Percentiles rank a stretch among this genome's conserved stretches.
These are phyloP conservation scores for Ustilago hordei DNA, from an alignment of 1,284 basidiomycete genomes.

Conservation along the genomic window DNA sequence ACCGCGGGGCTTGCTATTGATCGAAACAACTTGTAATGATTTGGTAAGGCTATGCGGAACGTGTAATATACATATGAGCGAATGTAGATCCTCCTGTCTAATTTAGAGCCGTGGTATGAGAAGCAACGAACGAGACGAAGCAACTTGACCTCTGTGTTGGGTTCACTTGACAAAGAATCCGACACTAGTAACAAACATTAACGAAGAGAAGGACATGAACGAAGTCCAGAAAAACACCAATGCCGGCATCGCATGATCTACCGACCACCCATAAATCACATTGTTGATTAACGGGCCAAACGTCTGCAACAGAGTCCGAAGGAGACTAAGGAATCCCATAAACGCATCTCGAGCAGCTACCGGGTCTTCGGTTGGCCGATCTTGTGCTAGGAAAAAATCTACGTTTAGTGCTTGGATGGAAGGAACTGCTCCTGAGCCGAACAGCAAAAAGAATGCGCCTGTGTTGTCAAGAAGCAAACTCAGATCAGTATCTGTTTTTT, in stretches of 20 bases:
- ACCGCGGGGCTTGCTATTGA: not conserved
- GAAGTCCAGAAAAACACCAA: constrained; percentile 39
- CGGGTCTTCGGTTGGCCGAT: constrained; percentile 28
- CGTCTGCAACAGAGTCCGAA: constrained; percentile 8
- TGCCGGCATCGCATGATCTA: constrained; percentile 22
- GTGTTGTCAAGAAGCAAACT: not conserved
- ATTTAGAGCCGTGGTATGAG: not conserved
- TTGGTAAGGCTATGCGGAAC: not conserved
- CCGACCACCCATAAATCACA: constrained; percentile 31
- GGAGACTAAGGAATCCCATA: constrained; percentile 31
- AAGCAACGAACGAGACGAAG: not conserved
- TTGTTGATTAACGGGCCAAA: constrained; percentile 41
- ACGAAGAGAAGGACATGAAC: constrained; percentile 6
- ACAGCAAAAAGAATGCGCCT: constrained; percentile 19
- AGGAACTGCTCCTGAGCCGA: constrained; percentile 22
- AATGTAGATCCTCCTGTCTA: not conserved
- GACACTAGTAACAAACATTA: constrained; percentile 19
- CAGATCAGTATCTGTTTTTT: not conserved
- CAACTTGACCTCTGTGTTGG: not conserved
- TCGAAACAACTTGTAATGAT: not conserved
- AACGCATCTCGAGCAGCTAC: constrained; percentile 42
- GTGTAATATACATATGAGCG: constrained; percentile 3
- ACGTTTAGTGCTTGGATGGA: constrained; percentile 38
- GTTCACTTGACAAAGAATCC: constrained; percentile 5
- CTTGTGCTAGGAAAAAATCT: constrained; percentile 42